phyloP scores from a whole-genome alignment of 495 filamentous ascomycete genomes.

The Mycothermus thermophilus region DNA sequence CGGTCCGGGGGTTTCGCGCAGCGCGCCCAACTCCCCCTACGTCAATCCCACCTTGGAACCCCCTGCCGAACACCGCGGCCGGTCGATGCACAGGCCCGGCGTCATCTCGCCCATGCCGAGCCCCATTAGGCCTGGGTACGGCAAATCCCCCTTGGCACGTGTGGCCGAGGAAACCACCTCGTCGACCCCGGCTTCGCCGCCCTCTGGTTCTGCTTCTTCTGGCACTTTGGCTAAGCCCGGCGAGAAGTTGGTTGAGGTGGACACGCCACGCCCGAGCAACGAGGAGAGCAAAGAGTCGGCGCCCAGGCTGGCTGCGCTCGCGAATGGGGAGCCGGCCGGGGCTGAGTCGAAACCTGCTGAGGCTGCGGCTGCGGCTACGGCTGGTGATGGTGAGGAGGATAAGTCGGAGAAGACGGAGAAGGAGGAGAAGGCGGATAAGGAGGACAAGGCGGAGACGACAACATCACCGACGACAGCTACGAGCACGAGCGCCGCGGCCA shows the following conservation, averaged over 20 bases:
- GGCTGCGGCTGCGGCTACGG: constrained; percentile 4
- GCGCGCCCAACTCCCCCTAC: constrained; percentile 39
- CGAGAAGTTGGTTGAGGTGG: constrained; percentile 32
- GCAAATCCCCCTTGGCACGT: constrained; percentile 37
- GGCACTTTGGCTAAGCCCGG: background rate
- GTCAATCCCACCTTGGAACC: constrained; percentile 30
- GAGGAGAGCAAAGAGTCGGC: constrained; percentile 28
- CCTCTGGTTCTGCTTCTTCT: constrained; percentile 1
- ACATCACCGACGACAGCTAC: background rate
- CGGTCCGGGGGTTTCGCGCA: constrained; percentile 20
- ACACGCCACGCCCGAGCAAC: constrained; percentile 37
- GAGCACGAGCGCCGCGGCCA: constrained; percentile 15
- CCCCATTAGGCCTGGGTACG: constrained; percentile 37
- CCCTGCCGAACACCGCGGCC: constrained; percentile 33
- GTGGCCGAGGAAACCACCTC: constrained; percentile 44
- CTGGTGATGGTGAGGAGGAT: background rate
- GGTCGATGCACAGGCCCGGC: constrained; percentile 41
- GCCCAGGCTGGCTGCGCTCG: constrained; percentile 16
- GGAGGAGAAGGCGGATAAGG: constrained; percentile 8
- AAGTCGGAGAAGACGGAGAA: constrained; percentile 3
- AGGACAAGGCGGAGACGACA: constrained; percentile 7
- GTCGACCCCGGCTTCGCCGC: too few relatives aligned
- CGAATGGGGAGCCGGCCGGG: constrained; percentile 18
- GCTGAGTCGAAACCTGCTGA: too few relatives aligned
- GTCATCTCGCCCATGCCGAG: constrained; percentile 38